A percentile compares a stretch with the other conserved stretches of the same genome.
Evolutionary conservation across 2,329 filamentous ascomycete genomes (phyloP).

Genomic region (Alternaria conjuncta): DNA sequence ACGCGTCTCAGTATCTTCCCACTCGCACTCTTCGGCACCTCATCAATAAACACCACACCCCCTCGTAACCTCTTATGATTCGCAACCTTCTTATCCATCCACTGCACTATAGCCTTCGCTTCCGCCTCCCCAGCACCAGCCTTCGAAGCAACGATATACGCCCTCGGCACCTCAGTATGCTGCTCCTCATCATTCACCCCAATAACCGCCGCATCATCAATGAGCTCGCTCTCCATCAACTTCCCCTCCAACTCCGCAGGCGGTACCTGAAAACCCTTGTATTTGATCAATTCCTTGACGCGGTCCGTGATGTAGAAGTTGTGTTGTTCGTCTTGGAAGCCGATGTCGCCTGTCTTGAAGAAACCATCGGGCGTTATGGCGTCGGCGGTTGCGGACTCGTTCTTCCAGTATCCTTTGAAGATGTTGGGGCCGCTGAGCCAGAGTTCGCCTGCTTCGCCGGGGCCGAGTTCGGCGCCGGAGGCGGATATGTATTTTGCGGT

Average conservation of each 20-base stretch:
- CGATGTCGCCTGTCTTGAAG: slow-evolving; percentile 41
- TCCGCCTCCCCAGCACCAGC: slow-evolving; percentile 18
- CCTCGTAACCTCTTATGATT: slow-evolving; percentile 39
- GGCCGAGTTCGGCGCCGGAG: slow-evolving; percentile 62
- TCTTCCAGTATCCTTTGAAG: slow-evolving; percentile 78
- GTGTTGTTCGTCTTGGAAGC: slow-evolving; percentile 29
- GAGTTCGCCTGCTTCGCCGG: slow-evolving; percentile 63
- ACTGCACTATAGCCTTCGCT: slow-evolving; percentile 22
- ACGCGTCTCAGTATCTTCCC: slow-evolving; percentile 55
- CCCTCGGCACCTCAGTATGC: slow-evolving; percentile 38
- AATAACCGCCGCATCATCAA: slow-evolving; percentile 38
- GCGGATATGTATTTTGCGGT: slow-evolving; percentile 76
- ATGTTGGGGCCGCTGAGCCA: slow-evolving; percentile 81
- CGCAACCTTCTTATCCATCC: slow-evolving; percentile 31
- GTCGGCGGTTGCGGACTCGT: slow-evolving; percentile 70
- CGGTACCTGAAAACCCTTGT: slow-evolving; percentile 40
- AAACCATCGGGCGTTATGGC: slow-evolving; percentile 75
- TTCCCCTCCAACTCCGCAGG: slow-evolving; percentile 40
- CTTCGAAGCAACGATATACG: slow-evolving; percentile 35
- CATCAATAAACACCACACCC: slow-evolving; percentile 52
- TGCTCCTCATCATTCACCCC: slow-evolving; percentile 32
- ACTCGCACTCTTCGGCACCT: slow-evolving; percentile 55
- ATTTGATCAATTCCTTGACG: slow-evolving; percentile 43
- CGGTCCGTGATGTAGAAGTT: slow-evolving; percentile 43
- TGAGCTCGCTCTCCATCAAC: slow-evolving; percentile 29